Conservation (phyloP, 1,284 basidiomycete species). For the Puccinia novopanici region DNA sequence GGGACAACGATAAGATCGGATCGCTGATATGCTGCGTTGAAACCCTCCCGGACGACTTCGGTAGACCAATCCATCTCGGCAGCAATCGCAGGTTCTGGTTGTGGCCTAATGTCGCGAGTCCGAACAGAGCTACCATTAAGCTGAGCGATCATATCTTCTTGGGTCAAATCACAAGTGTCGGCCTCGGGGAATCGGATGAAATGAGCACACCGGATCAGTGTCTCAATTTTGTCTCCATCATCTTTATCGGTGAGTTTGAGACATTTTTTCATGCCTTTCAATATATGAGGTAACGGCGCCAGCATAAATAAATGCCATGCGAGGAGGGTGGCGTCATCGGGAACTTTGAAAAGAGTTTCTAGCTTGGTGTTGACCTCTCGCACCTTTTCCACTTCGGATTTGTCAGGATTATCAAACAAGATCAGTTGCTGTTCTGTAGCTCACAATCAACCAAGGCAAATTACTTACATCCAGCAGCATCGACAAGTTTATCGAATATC, state of each 20-base stretch:
- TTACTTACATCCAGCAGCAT: constrained; percentile 15
- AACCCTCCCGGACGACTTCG: constrained; percentile 2
- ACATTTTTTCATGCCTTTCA: not conserved
- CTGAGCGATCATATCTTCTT: no score
- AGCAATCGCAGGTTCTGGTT: no score
- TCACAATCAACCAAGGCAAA: not conserved
- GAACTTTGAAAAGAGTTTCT: not conserved
- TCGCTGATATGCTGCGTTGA: no score
- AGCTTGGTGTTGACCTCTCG: not conserved
- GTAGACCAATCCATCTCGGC: not conserved
- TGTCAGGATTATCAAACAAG: not conserved
- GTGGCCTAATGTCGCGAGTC: no score
- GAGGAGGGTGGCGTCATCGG: no score
- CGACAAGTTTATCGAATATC: not conserved
- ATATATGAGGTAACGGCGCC: no score
- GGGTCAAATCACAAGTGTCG: not conserved
- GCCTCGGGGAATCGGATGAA: constrained; percentile 5
- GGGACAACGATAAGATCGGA: no score
- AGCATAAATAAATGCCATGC: no score
- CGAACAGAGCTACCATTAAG: no score
- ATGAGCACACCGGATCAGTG: constrained; percentile 9
- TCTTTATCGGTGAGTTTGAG: not conserved
- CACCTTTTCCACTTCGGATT: constrained; percentile 9
- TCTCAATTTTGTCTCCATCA: constrained; percentile 1
- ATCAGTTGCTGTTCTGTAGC: not conserved